Percentiles rank a stretch among this genome's conserved stretches.
Evolutionary conservation across 352 stramenopile genomes (phyloP).

Genomic region (Hyaloperonospora arabidopsidis): DNA sequence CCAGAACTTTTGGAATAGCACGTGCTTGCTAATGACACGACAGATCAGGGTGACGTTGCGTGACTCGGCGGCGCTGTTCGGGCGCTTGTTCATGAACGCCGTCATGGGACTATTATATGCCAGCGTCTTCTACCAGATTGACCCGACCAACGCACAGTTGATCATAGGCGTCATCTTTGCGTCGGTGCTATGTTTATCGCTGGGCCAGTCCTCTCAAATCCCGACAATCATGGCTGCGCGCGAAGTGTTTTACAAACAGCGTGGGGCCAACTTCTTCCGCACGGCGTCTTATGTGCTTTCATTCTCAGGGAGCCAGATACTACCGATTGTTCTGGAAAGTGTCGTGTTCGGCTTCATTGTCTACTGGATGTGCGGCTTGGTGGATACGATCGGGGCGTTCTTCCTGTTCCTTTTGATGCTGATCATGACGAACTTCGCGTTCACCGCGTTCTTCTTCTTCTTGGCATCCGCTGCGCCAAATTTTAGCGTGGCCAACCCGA

Average conservation of each 20-base stretch:
- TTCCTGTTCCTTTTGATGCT: conserved; percentile 13
- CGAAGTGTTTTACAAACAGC: conserved; percentile 20
- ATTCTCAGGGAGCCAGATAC: conserved; percentile 9
- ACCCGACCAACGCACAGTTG: conserved; percentile 11
- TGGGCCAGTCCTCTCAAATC: conserved; percentile 11
- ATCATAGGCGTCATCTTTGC: conserved; percentile 17
- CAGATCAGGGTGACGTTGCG: conserved; percentile 12
- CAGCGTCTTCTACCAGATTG: conserved; percentile 20
- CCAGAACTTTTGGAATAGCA: conserved; percentile 16
- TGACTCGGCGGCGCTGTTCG: conserved; percentile 10
- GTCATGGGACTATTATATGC: conserved; percentile 14
- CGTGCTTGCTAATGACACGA: conserved; percentile 9
- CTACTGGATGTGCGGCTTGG: conserved; percentile 24
- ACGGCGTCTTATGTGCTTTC: conserved; percentile 18
- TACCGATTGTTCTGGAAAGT: conserved; percentile 11
- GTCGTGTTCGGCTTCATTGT: conserved; percentile 10
- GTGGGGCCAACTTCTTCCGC: conserved; percentile 14
- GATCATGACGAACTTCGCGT: conserved; percentile 11
- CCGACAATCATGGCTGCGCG: conserved; percentile 12
- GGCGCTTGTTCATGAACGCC: conserved; percentile 14
- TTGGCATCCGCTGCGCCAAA: conserved; percentile 10
- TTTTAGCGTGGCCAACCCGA: conserved; percentile 11
- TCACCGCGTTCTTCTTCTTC: conserved; percentile 16
- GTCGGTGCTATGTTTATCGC: conserved; percentile 11
- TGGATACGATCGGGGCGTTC: conserved; percentile 11